These are phyloP conservation scores for Cajanus cajan DNA, from an alignment of 306 rosid genomes.

Conservation along the genomic window DNA sequence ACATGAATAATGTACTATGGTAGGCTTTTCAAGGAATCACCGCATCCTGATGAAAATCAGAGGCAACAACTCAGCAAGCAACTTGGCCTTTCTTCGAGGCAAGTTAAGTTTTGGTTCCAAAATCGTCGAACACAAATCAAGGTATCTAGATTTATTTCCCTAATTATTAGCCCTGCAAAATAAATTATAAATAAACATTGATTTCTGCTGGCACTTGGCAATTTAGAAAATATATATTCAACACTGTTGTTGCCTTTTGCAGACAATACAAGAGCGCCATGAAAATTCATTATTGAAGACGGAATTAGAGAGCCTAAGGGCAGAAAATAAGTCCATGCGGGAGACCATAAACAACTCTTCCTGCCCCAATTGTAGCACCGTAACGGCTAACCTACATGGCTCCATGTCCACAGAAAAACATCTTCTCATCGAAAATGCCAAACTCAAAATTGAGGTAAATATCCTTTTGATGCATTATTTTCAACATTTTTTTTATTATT, in stretches of 20 bases:
- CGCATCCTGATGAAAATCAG: slow-evolving; percentile 98
- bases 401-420: slow-evolving; percentile 72
- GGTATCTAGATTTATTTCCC: slow-evolving; percentile 36
- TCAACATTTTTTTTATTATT: too few species aligned
- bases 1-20: slow-evolving; percentile 10
- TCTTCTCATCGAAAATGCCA: slow-evolving; percentile 81
- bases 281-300: slow-evolving; percentile 81
- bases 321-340: slow-evolving; percentile 72
- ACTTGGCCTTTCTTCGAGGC: slow-evolving; percentile 90
- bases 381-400: slow-evolving; percentile 53
- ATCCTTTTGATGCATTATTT: background rate
- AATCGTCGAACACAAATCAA: slow-evolving; percentile 98
- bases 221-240: background rate
- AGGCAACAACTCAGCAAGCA: slow-evolving; percentile 92
- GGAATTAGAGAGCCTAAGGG: slow-evolving; percentile 81
- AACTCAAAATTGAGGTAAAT: slow-evolving; percentile 88
- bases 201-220: background rate
- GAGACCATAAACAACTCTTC: slow-evolving; percentile 68
- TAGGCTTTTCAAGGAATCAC: slow-evolving; percentile 96
- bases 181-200: background rate
- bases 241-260: background rate
- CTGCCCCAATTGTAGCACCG: slow-evolving; percentile 85
- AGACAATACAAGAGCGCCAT: slow-evolving; percentile 98
- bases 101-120: slow-evolving; percentile 99
- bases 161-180: background rate